Base-by-base conservation (phyloP, 1,284 basidiomycete genomes). In the Phaffia rhodozyma region DNA sequence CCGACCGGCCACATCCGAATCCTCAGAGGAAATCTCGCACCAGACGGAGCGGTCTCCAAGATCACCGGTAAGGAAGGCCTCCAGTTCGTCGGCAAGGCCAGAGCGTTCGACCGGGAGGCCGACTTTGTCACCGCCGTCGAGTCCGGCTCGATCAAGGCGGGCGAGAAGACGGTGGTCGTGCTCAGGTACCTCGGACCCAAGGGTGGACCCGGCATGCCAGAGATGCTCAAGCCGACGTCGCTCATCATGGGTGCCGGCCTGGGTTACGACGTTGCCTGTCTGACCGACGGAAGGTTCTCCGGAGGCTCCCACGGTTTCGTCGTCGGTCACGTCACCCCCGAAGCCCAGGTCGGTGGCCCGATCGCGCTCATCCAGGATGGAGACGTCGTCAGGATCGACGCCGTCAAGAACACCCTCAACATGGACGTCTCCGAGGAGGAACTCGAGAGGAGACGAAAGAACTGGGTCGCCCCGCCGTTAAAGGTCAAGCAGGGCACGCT, bases 171-270 rank as follows among this genome's bases (percentile, higher is more conserved):
- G 68, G 85, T 94, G 38, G 81, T 96, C 66, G 86, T 97, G 56
- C 86, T 97, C 77, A 82, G 93, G 67, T 97, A 97, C 75, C 89
- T 94, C 75, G 93, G 93, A 27, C 93, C 93, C 3, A 94, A 92
- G 76, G 92, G 93, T 63, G 93, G 86, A 34, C 93, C 92, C 25
- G 92, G 93, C 57, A 97, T 97, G 94, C 94, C 94, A 21, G 94
- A 97, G 72, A 82, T 82, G 80, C 75, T 82, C 65, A 77, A 77
- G 68, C 91, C 90, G 7, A 96, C 91, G n/a, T 86, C 83, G 66
- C 85, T 90, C 55, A 82, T 97, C 68, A 89, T 92, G 78, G 94
- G 94, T 43, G 93, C 93, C 61, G 94, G 94, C 50, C 81, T 97
- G 23, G 86, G 90, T 50, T 83, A 86, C 66, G 87, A 88, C 60